Evolutionary conservation across 768 basidiomycete species (phyloP).

Genomic region (Suillus luteus): DNA sequence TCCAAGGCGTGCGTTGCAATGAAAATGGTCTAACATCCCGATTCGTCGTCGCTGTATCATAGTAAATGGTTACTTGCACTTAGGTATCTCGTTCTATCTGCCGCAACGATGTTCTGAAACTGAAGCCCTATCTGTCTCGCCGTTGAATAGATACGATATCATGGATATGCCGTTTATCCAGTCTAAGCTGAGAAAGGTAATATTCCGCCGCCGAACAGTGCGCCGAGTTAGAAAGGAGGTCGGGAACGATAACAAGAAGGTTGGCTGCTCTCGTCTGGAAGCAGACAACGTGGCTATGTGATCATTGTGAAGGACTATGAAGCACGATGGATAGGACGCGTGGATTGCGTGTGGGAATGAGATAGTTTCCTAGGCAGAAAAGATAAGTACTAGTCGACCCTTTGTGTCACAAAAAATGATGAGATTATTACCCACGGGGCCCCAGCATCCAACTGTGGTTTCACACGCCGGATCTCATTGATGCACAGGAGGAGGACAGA

Average conservation of each 20-base stretch:
- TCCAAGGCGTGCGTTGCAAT: neutral
- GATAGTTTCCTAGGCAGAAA: neutral
- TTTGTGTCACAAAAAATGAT: neutral
- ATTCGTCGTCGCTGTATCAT: neutral
- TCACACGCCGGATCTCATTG: constrained; percentile 4
- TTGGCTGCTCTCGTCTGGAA: neutral
- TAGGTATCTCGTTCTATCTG: neutral
- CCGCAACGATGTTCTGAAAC: neutral
- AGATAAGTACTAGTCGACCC: neutral
- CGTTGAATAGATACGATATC: too few species aligned
- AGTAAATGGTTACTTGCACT: neutral
- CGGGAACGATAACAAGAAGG: neutral
- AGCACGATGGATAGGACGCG: neutral
- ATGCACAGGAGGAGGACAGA: neutral
- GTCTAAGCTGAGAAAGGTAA: neutral
- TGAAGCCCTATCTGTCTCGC: too few species aligned
- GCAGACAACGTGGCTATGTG: neutral
- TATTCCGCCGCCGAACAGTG: neutral
- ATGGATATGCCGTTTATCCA: neutral
- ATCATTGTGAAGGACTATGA: neutral
- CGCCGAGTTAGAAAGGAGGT: too few species aligned
- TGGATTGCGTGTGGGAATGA: neutral
- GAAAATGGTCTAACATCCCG: neutral
- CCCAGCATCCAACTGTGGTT: too few species aligned
- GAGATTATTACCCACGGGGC: neutral